These are phyloP conservation scores for Solanum okadae DNA, from an alignment of 257 asterid species.

Conservation along the genomic window DNA sequence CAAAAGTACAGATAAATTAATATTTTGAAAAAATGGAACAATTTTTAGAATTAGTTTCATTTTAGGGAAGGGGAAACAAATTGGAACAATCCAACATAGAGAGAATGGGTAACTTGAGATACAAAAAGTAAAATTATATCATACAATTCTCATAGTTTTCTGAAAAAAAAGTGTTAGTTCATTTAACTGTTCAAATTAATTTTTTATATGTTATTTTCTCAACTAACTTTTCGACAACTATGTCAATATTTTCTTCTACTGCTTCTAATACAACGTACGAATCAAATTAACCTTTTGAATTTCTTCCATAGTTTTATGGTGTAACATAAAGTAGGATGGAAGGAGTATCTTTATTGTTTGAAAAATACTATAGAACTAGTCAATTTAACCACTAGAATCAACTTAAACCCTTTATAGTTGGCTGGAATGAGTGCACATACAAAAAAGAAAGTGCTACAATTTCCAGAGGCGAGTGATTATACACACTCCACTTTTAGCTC, in stretches of 20 bases:
- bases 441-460: neutral
- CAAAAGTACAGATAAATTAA: neutral
- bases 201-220: neutral
- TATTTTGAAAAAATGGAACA: neutral
- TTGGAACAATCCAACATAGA: neutral
- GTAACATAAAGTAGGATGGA: neutral
- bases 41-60: neutral
- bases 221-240: neutral
- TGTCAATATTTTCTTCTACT: neutral
- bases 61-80: neutral
- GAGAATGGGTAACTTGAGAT: neutral
- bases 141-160: neutral
- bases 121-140: neutral
- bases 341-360: neutral
- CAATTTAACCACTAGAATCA: neutral
- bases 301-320: neutral
- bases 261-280: neutral
- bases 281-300: neutral
- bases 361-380: neutral
- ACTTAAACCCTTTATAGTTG: neutral
- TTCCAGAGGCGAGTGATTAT: neutral
- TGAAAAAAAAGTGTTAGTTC: neutral
- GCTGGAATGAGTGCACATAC: neutral
- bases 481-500: neutral
- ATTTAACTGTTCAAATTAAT: neutral